phyloP scores from a whole-genome alignment of 1,284 basidiomycete genomes.

The Pseudozyma sp. region DNA sequence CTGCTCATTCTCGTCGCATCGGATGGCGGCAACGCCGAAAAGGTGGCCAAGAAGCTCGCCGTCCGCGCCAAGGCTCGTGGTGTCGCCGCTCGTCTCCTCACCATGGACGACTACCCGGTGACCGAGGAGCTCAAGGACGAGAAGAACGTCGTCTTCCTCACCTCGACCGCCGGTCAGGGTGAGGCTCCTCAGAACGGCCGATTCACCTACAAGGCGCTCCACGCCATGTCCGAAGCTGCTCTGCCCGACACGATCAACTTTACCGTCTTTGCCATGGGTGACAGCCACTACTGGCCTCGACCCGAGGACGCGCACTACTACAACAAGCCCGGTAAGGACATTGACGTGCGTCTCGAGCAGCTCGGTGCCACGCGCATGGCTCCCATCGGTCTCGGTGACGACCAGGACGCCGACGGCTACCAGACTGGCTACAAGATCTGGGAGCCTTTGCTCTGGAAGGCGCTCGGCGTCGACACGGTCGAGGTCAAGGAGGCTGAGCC shows the following conservation, averaged over 20 bases:
- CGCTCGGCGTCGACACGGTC: conserved; percentile 88
- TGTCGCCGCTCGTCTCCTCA: conserved; percentile 74
- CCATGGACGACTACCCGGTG: conserved; percentile 81
- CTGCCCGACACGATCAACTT: conserved; percentile 57
- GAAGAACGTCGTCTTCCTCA: conserved; percentile 84
- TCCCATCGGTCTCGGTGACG: conserved; percentile 83
- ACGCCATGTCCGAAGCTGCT: conserved; percentile 70
- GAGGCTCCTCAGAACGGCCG: conserved; percentile 97
- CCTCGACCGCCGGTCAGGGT: conserved; percentile 97
- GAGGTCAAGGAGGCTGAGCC: conserved; percentile 93
- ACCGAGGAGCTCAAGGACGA: conserved; percentile 73
- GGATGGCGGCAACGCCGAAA: conserved; percentile 94
- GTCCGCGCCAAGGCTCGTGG: conserved; percentile 87
- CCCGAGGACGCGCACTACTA: conserved; percentile 96
- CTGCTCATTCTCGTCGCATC: conserved; percentile 90
- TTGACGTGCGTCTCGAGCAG: conserved; percentile 75
- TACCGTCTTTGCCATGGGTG: conserved; percentile 93
- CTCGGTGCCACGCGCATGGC: conserved; percentile 63
- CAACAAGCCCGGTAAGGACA: conserved; percentile 95
- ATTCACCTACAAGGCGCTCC: conserved; percentile 83
- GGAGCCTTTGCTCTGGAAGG: conserved; percentile 94
- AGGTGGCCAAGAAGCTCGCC: conserved; percentile 88
- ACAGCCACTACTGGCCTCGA: conserved; percentile 99
- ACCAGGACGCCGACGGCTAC: conserved; percentile 95
- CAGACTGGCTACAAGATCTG: conserved; percentile 96